phyloP scores from a whole-genome alignment of 148 eudicot species.

The Rhododendron williamsianum region DNA sequence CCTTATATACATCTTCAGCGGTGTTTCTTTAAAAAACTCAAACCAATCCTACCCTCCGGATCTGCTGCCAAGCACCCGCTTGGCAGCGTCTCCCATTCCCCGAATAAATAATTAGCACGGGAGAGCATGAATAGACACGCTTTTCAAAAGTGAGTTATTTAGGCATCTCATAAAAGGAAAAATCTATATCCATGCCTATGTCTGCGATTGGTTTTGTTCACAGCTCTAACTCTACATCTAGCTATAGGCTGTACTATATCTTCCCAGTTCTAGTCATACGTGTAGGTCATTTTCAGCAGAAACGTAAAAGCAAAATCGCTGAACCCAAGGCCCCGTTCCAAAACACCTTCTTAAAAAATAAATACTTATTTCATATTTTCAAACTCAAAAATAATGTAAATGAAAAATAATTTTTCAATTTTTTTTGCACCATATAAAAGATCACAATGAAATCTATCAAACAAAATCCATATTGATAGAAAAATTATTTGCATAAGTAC shows the following conservation, averaged over 20 bases:
- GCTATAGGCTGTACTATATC: neutral
- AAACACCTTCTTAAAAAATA: neutral
- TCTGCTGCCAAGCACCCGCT: no score
- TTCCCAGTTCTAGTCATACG: neutral
- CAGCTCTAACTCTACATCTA: neutral
- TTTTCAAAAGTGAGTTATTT: neutral
- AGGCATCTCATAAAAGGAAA: neutral
- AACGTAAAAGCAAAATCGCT: neutral
- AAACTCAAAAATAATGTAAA: no score
- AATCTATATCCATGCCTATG: neutral
- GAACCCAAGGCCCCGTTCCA: neutral
- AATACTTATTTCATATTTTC: no score
- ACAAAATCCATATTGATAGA: no score
- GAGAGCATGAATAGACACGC: neutral
- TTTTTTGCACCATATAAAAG: no score
- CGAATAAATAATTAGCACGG: neutral
- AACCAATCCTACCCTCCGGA: neutral
- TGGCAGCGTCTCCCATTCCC: no score
- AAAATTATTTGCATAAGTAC: no score
- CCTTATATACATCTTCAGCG: no score
- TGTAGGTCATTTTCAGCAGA: neutral
- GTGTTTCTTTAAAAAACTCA: neutral
- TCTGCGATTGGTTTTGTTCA: neutral
- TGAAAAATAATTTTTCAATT: no score
- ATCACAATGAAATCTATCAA: no score